Conservation (phyloP, 345 rosid genomes). For the Syzygium aromaticum region DNA sequence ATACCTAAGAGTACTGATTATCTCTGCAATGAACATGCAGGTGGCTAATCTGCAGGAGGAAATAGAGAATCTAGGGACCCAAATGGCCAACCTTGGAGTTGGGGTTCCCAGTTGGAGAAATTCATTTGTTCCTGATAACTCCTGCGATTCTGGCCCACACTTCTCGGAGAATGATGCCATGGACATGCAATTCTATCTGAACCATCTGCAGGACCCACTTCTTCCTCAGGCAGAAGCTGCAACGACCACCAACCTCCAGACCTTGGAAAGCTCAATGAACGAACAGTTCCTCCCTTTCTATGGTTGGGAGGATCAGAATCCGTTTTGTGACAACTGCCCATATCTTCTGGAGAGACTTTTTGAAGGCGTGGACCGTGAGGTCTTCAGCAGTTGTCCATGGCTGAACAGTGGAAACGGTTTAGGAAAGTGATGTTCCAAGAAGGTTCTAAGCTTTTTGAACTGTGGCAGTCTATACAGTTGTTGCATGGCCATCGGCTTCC, state of each 20-base stretch:
- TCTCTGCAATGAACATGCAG: conserved; percentile 22
- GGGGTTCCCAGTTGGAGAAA: conserved; percentile 15
- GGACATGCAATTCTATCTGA: conserved; percentile 21
- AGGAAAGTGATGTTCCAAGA: not conserved
- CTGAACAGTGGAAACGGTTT: conserved; percentile 8
- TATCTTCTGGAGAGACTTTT: conserved; percentile 16
- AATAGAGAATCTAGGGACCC: conserved; percentile 40
- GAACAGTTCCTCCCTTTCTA: conserved; percentile 6
- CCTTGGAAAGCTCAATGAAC: conserved; percentile 9
- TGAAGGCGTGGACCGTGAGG: conserved; percentile 29
- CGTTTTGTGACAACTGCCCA: conserved; percentile 10
- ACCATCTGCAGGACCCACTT: conserved; percentile 14
- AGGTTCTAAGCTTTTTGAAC: not conserved
- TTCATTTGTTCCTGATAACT: conserved; percentile 6
- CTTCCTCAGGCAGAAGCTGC: conserved; percentile 14
- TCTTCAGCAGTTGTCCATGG: conserved; percentile 20
- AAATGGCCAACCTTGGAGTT: conserved; percentile 27
- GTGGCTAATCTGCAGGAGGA: conserved; percentile 54
- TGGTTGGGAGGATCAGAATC: conserved; percentile 25
- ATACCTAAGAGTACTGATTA: not conserved
- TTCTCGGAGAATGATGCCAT: conserved; percentile 11
- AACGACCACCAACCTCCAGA: not conserved
- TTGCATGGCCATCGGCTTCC: not conserved
- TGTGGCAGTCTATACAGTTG: not conserved
- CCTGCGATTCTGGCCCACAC: conserved; percentile 9